Conservation (phyloP, 768 basidiomycete species). For the Kwoniella sp. region DNA sequence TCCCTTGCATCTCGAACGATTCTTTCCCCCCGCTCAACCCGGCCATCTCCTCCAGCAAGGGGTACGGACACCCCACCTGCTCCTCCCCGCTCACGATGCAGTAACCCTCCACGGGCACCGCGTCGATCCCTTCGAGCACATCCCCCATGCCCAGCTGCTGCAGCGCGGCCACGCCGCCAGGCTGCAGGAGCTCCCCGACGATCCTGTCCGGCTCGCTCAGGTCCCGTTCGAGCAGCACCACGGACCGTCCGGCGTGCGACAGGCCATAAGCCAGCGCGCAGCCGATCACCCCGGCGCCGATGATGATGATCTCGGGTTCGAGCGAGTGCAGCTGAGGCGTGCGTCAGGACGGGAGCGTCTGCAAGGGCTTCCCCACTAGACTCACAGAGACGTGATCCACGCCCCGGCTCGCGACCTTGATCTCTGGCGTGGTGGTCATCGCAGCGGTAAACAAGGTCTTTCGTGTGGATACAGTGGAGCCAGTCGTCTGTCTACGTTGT, state of each 20-base stretch:
- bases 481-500: too few species aligned
- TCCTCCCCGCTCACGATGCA: conserved; percentile 61
- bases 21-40: conserved; percentile 5
- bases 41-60: conserved; percentile 49
- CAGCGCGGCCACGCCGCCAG: conserved; percentile 77
- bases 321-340: conserved; percentile 30
- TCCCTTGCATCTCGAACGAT: background rate
- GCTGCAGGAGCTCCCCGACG: conserved; percentile 94
- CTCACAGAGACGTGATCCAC: conserved; percentile 13
- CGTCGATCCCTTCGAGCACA: conserved; percentile 81
- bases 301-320: conserved; percentile 59
- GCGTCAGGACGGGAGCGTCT: background rate
- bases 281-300: conserved; percentile 90
- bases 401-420: conserved; percentile 1
- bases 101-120: conserved; percentile 77
- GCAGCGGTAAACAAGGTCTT: too few species aligned
- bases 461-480: too few species aligned
- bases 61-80: conserved; percentile 87
- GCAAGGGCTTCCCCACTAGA: background rate
- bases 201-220: conserved; percentile 91
- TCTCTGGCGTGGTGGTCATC: conserved; percentile 16
- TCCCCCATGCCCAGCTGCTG: conserved; percentile 68
- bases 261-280: conserved; percentile 81
- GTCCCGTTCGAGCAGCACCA: conserved; percentile 85
- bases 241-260: conserved; percentile 64